Evolutionary conservation across 1,284 basidiomycete species (phyloP).

Genomic region (Leccinum solheimii): DNA sequence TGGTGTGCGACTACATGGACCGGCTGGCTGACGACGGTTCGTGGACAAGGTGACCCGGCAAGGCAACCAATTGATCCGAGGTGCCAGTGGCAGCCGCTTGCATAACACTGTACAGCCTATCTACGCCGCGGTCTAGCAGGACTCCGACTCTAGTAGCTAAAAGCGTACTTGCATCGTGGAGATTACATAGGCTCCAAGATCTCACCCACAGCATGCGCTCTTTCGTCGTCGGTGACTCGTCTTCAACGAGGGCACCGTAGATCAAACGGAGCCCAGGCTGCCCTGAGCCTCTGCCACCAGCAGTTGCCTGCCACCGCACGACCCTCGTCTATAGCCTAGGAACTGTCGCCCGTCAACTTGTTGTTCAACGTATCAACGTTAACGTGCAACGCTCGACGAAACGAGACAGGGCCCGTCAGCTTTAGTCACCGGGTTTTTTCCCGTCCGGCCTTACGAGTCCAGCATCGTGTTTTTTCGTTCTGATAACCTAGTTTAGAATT

Average conservation of each 20-base stretch:
- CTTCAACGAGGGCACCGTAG: neutral
- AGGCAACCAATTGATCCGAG: slow-evolving; percentile 15
- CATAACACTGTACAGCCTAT: neutral
- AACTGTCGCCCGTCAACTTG: neutral
- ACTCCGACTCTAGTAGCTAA: neutral
- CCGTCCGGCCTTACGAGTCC: neutral
- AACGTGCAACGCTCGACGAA: neutral
- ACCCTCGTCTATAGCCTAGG: neutral
- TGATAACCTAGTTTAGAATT: neutral
- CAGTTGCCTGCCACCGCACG: neutral
- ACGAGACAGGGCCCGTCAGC: neutral
- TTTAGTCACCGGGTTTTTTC: neutral
- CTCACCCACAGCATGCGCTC: neutral
- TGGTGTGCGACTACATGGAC: slow-evolving; percentile 16
- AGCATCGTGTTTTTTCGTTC: neutral
- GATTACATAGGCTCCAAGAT: neutral
- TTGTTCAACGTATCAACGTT: neutral
- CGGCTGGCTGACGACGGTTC: slow-evolving; percentile 3
- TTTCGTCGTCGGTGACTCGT: neutral
- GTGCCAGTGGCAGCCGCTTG: neutral
- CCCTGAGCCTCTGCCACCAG: too few relatives aligned
- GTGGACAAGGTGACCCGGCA: neutral
- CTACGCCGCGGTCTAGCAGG: neutral
- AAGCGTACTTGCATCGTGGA: neutral
- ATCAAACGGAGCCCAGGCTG: neutral